phyloP scores from a whole-genome alignment of 1,284 basidiomycete genomes.

The Boletus semigastroideus region DNA sequence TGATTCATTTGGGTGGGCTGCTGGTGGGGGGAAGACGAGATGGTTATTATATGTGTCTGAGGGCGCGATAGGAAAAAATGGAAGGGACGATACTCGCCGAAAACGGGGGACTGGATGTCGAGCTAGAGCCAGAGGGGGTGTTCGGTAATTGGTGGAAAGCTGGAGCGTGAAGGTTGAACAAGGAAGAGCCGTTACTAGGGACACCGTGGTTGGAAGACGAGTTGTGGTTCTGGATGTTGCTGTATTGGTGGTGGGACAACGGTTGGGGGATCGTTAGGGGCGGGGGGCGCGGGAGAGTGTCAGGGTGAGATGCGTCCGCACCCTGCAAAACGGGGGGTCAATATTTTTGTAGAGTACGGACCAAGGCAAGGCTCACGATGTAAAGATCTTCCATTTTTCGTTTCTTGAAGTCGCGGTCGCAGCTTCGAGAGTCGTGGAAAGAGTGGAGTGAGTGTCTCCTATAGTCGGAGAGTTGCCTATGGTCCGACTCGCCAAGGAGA shows the following conservation, averaged over 20 bases:
- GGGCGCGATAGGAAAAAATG: conserved; percentile 22
- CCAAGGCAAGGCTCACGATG: conserved; percentile 40
- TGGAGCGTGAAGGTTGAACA: conserved; percentile 52
- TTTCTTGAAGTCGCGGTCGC: conserved; percentile 65
- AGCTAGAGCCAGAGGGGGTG: conserved; percentile 70
- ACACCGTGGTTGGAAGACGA: conserved; percentile 38
- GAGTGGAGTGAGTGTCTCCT: conserved; percentile 43
- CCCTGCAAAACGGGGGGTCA: conserved; percentile 12
- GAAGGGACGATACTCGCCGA: conserved; percentile 70
- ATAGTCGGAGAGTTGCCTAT: conserved; percentile 40
- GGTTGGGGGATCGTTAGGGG: conserved; percentile 61
- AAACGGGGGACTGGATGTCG: conserved; percentile 72
- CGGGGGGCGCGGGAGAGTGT: conserved; percentile 51
- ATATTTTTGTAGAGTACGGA: not conserved
- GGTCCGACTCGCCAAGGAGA: conserved; percentile 48
- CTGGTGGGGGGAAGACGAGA: conserved; percentile 39
- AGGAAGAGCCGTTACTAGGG: conserved; percentile 35
- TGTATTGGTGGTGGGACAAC: conserved; percentile 36
- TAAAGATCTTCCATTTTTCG: conserved; percentile 62
- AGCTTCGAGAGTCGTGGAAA: conserved; percentile 43
- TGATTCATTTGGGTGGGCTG: conserved; percentile 65
- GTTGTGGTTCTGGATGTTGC: conserved; percentile 27
- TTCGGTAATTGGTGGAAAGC: conserved; percentile 59
- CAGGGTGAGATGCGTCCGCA: conserved; percentile 31
- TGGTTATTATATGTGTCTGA: conserved; percentile 47